Base-by-base conservation (phyloP, 2,329 filamentous ascomycete genomes). In the Fusarium hainanense region DNA sequence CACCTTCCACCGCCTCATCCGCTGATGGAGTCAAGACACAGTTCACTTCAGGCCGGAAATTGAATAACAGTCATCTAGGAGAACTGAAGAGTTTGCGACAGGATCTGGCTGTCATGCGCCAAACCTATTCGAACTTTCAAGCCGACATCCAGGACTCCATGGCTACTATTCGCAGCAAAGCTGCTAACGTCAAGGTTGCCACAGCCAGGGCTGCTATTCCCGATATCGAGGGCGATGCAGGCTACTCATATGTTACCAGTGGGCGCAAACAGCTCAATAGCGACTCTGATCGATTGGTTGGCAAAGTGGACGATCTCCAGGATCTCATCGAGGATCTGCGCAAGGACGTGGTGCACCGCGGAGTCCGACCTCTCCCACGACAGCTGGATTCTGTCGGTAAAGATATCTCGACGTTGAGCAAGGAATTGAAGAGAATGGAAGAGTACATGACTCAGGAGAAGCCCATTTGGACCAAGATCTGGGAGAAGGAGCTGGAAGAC, bases 401-500 rank as follows among this genome's bases (percentile, higher is more conserved):
- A 81, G 95, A 98, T 74, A 94, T 99, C 68, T 89, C 90, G 50
- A 82, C 85, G 58, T 90, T 96, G 32, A 92, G 90, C 50, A 91
- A 93, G 76, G 94, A 98, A 76, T 89, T 99, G 68, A 96, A 93
- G 86, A 94, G 93, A 82, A 91, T 99, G 87, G 93, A 97, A 77
- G 94, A 97, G 18, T 97, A 92, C 83, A 88, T 99, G 82, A 91
- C 90, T 74, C 88, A 89, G 48, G 96, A 99, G 86, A 97, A 97
- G 80, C 96, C 96, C 0, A 85, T 98, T 61, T 99, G 96, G 95
- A 98, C 94, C 57, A 98, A 98, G 88, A 97, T 98, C 70, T 99
- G 96, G 96, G 95, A 98, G 87, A 94, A 97, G 81, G 94, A 98
- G 79, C 85, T 99, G 47, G 93, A 98, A 79, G 91, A 95, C 54